A percentile compares a stretch with the other conserved stretches of the same genome.
Evolutionary conservation across 139 green algal species (phyloP).

Genomic region (Chlorella sp.): DNA sequence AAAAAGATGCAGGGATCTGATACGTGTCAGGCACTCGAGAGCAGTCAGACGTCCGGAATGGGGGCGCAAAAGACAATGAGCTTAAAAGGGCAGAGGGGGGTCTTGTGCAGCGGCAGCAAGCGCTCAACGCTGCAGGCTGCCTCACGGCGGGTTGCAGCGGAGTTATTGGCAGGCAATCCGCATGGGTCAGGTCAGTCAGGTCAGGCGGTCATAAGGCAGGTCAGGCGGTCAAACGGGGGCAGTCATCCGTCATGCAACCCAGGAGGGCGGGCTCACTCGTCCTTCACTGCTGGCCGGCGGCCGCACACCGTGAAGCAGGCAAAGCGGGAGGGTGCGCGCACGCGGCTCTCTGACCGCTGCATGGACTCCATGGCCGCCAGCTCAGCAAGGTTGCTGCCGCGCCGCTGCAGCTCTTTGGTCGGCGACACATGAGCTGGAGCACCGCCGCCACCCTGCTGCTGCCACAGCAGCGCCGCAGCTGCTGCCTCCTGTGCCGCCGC

Average conservation of each 20-base stretch:
- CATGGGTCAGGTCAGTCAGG: background rate
- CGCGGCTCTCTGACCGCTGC: background rate
- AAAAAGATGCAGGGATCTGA: no score
- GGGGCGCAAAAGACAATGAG: no score
- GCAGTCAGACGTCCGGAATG: no score
- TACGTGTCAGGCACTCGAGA: no score
- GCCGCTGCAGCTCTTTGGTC: background rate
- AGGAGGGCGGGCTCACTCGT: background rate
- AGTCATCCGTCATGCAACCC: background rate
- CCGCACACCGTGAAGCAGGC: slow-evolving; percentile 11
- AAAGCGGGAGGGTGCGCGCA: background rate
- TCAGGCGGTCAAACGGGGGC: no score
- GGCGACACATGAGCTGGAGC: background rate
- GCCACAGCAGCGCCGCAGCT: background rate
- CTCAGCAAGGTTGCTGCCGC: slow-evolving; percentile 7
- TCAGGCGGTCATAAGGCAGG: background rate
- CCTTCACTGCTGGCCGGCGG: slow-evolving; percentile 5
- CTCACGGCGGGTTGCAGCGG: no score
- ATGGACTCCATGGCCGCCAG: background rate
- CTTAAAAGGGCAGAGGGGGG: no score
- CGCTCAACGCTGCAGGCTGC: no score
- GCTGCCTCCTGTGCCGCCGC: background rate
- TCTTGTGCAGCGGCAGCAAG: no score
- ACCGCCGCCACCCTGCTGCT: background rate
- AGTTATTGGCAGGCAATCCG: no score